These are phyloP conservation scores for Ganoderma multipileum DNA, from an alignment of 1,284 basidiomycete species.

Conservation along the genomic window DNA sequence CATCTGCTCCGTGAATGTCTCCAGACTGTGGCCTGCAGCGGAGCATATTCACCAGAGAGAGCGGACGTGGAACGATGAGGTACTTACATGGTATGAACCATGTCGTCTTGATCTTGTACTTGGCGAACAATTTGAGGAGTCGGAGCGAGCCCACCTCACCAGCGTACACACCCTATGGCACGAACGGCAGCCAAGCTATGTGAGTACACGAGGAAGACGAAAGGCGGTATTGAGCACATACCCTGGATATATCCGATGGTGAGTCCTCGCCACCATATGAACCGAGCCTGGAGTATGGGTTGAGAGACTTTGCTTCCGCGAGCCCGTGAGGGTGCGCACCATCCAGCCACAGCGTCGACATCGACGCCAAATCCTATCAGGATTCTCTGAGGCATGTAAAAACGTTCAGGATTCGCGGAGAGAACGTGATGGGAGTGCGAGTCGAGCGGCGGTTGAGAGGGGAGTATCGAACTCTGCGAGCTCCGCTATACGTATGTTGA, in stretches of 20 bases:
- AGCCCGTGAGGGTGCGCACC: constrained; percentile 26
- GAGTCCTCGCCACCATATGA: constrained; percentile 76
- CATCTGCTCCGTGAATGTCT: constrained; percentile 74
- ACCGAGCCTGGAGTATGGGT: constrained; percentile 57
- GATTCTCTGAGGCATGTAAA: constrained; percentile 38
- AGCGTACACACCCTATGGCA: constrained; percentile 65
- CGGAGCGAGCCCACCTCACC: constrained; percentile 77
- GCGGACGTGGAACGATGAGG: background rate
- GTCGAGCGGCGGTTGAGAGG: background rate
- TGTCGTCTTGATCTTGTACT: constrained; percentile 70
- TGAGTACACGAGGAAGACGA: background rate
- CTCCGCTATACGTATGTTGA: background rate
- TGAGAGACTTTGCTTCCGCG: background rate
- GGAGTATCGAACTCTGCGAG: background rate
- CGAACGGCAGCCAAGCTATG: background rate
- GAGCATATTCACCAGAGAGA: background rate
- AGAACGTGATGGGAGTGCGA: background rate
- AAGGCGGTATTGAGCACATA: constrained; percentile 32
- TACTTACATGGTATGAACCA: constrained; percentile 75
- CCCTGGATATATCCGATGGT: constrained; percentile 68
- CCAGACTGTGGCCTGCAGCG: constrained; percentile 66
- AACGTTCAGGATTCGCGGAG: background rate
- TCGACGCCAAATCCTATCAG: constrained; percentile 44
- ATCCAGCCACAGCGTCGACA: constrained; percentile 44
- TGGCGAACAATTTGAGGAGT: constrained; percentile 75